Base-by-base conservation (phyloP, 441 rosid species). In the Lepidium campestre region DNA sequence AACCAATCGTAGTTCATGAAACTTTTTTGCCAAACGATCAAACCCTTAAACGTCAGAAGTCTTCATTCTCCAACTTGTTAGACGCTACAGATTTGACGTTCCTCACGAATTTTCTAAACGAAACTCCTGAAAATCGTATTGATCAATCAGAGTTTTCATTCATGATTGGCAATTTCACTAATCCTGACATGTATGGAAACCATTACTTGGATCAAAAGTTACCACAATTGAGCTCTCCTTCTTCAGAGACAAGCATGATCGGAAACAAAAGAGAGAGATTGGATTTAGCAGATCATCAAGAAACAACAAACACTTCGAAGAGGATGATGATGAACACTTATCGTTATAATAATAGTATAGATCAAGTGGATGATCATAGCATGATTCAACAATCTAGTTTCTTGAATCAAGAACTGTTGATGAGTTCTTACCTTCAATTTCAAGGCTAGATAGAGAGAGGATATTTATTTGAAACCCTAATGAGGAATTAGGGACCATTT, bases 21-120 rank as follows among this genome's bases (percentile, higher is more conserved):
- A 70, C 80, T 52, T 60, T 70, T 35, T 53, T 74, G 14, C 81
- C 86, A 50, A 81, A 61, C 50, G 54, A 63, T 67, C 81, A 52
- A 34, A 70, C 79, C 19, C 83, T 90, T 15, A 60, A 75, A 69
- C 80, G 92, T 4, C 97, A 90, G 50, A 87, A 83, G 45, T 88
- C 92, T 10, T 88, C 95, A 10, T 86, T 90, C 80, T 82, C 95
- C 12, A 87, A 86, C 82, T 62, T 90, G 48, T 15, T 93, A 4
- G 97, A 93, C 18, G 86, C 93, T 52, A 61, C 80, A 79, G 99
- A 93, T 77, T 85, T 78, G 75, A 71, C 91, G 7, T n/a, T 91
- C 45, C 75, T 86, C 37, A 71, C 87, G 25, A 86, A 74, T 49
- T 57, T 90, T 57, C 78, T 90, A 1, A 67, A 80, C 11, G 97